A percentile compares a stretch with the other conserved stretches of the same genome.
These are phyloP conservation scores for Remersonia thermophila DNA, from an alignment of 2,329 filamentous ascomycete genomes.

Conservation along the genomic window DNA sequence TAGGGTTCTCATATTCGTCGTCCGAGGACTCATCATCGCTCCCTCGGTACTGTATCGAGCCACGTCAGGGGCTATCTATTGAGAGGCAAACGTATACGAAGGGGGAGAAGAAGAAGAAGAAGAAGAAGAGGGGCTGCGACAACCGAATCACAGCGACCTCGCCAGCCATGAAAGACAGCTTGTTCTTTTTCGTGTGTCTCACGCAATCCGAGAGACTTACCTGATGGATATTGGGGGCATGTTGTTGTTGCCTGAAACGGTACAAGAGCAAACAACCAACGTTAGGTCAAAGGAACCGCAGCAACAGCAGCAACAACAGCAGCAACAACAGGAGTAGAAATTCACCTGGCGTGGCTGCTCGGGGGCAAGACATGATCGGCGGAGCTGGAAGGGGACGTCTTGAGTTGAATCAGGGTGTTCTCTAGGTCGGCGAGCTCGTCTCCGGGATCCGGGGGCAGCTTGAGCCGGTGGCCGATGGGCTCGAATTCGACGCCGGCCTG, in stretches of 20 bases:
- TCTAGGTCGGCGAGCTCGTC: constrained; percentile 46
- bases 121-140: background rate
- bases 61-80: too few species aligned
- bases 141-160: too few species aligned
- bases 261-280: constrained; percentile 18
- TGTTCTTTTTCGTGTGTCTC: too few species aligned
- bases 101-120: background rate
- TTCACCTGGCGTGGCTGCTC: constrained; percentile 19
- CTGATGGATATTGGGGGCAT: constrained; percentile 40
- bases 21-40: constrained; percentile 44
- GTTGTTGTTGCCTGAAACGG: constrained; percentile 22
- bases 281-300: constrained; percentile 19
- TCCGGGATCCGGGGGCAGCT: constrained; percentile 24
- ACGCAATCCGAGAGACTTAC: too few species aligned
- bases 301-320: constrained; percentile 14
- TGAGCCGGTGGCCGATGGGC: constrained; percentile 43
- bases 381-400: constrained; percentile 37
- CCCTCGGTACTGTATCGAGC: constrained; percentile 38
- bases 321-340: too few species aligned
- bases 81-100: background rate
- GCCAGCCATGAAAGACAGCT: too few species aligned
- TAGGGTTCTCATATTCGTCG: constrained; percentile 38
- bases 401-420: constrained; percentile 41
- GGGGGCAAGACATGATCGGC: constrained; percentile 22
- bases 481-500: constrained; percentile 60